Evolutionary conservation across 805 yeast species (phyloP).

Genomic region (Hanseniaspora mollemarum): DNA sequence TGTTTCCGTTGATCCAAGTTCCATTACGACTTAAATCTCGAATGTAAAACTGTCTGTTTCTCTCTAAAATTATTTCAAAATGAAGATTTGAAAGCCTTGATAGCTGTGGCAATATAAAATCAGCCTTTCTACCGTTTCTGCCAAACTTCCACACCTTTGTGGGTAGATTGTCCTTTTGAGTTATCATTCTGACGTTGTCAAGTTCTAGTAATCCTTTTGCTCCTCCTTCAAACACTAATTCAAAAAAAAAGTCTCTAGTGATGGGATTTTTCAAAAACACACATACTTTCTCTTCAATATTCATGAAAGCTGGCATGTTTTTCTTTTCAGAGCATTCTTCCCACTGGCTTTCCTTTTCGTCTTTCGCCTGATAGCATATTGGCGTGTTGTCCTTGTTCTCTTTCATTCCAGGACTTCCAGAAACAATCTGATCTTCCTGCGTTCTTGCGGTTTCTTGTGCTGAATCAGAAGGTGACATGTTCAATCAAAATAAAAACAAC

Average conservation of each 20-base stretch:
- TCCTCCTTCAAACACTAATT: neutral
- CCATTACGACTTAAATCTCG: slow-evolving; percentile 83
- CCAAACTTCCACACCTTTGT: slow-evolving; percentile 54
- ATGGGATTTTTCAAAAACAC: neutral
- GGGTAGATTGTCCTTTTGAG: slow-evolving; percentile 6
- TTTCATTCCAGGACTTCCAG: too few relatives aligned
- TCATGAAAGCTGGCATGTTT: neutral
- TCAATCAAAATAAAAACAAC: neutral
- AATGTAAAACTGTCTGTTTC: slow-evolving; percentile 38
- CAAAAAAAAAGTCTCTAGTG: neutral
- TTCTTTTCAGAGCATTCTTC: neutral
- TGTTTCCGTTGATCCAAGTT: slow-evolving; percentile 66
- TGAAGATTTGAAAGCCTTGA: slow-evolving; percentile 67
- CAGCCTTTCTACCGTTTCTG: slow-evolving; percentile 48
- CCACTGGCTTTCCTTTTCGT: neutral
- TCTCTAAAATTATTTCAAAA: slow-evolving; percentile 56
- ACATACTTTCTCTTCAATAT: neutral
- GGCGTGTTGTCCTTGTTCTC: neutral
- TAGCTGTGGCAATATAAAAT: slow-evolving; percentile 48
- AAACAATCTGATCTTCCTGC: neutral
- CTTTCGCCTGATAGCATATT: neutral
- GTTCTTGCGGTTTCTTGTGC: neutral
- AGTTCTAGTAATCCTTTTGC: neutral
- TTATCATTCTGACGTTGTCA: neutral
- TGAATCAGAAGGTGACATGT: neutral